Evolutionary conservation across 2,329 filamentous ascomycete genomes (phyloP), one percentile per base, ranked within the genome.

Genomic region (Claviceps citrina): DNA sequence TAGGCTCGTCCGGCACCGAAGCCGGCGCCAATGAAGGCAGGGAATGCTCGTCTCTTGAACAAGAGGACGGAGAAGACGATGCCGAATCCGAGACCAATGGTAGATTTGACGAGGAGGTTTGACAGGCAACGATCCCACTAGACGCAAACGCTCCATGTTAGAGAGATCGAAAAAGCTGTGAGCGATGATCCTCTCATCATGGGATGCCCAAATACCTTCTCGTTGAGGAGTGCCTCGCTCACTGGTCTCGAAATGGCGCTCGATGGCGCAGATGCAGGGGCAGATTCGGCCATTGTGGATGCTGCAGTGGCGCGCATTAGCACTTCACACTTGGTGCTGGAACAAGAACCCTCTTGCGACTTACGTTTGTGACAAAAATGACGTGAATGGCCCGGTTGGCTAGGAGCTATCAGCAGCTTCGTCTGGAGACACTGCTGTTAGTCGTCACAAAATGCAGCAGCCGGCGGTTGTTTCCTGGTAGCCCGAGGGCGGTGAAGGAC

Each of bases 101-200:
- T 81, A 49, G 89, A 96, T 65, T 93, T 87, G 71, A 98, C 93
- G 60, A 98, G 77, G 64, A 95, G 77, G 58, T 93, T 95, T 53
- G 91, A 96, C 53, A 98, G 79, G 66, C 91, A 95, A 68, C 84
- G 89, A 63, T 98, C 91, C 91, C 91, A 98, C 91, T 98, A 47
- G 31, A 46, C 9, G 13, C 30, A 13, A 15, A n/a, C 27, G 15
- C 4, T 20, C 9, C 9, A 16, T 4, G 13, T 44, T 24, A 47
- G 50, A 60, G n/a, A n/a, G n/a, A n/a, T n/a, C n/a, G n/a, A n/a
- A n/a, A n/a, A n/a, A n/a, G n/a, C n/a, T n/a, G n/a, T n/a, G n/a
- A n/a, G n/a, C n/a, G n/a, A n/a, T n/a, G n/a, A 9, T n/a, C 31
- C 27, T 36, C 31, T 38, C 30, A 26, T 10, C 20, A 20, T 36